phyloP scores from a whole-genome alignment of 495 filamentous ascomycete genomes.

The Penicillium nucicola region DNA sequence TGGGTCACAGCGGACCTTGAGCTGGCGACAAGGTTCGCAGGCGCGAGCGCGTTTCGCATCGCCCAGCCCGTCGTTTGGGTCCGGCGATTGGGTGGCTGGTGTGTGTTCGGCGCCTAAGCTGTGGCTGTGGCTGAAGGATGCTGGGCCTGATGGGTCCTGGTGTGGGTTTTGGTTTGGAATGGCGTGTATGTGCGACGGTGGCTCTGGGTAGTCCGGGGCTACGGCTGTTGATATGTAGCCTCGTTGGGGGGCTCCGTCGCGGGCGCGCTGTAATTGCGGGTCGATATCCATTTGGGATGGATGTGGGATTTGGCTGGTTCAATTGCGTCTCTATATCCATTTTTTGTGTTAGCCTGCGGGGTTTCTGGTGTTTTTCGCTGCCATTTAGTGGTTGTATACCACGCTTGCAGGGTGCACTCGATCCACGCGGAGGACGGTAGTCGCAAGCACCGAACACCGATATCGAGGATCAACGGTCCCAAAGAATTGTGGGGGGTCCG shows the following conservation, averaged over 20 bases:
- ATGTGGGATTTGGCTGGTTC: not conserved
- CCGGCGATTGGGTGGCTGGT: conserved; percentile 9
- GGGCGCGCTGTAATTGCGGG: conserved; percentile 24
- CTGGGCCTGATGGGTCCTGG: too few species aligned
- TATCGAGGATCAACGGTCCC: conserved; percentile 3
- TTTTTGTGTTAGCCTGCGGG: not conserved
- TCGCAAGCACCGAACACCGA: conserved; percentile 25
- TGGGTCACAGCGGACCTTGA: conserved; percentile 89
- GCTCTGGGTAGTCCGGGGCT: conserved; percentile 28
- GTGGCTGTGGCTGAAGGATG: not conserved
- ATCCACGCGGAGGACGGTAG: conserved; percentile 16
- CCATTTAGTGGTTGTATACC: not conserved
- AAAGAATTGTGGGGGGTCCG: not conserved
- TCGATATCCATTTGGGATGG: conserved; percentile 33
- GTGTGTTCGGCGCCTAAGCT: not conserved
- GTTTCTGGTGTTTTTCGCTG: not conserved
- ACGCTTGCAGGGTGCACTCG: too few species aligned
- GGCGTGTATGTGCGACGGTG: conserved; percentile 18
- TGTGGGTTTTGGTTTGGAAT: conserved; percentile 5
- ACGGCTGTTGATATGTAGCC: conserved; percentile 12
- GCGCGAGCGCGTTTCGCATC: conserved; percentile 81
- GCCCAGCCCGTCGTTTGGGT: conserved; percentile 36
- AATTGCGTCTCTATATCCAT: too few species aligned
- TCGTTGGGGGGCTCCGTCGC: conserved; percentile 13
- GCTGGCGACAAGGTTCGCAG: conserved; percentile 83